phyloP scores from a whole-genome alignment of 2,329 filamentous ascomycete genomes.

The Clarireedia monteithiana region DNA sequence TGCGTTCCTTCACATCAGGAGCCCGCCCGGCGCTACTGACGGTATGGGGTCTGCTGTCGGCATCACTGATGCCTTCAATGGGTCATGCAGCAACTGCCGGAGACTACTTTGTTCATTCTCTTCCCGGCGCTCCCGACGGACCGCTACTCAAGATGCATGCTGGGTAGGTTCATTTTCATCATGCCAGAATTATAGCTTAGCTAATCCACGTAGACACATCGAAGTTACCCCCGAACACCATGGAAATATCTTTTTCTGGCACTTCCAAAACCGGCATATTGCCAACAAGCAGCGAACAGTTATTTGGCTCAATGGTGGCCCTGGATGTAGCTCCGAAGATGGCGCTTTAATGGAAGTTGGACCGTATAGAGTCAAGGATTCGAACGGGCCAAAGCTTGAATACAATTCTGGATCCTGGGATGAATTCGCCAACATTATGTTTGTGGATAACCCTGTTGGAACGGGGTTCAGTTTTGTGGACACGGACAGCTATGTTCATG shows the following conservation, averaged over 20 bases:
- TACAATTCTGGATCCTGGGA: slow-evolving; percentile 97
- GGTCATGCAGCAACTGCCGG: slow-evolving; percentile 50
- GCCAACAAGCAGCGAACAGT: slow-evolving; percentile 85
- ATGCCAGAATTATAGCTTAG: background rate
- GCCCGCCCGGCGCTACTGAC: slow-evolving; percentile 14
- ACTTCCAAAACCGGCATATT: slow-evolving; percentile 92
- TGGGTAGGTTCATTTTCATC: slow-evolving; percentile 54
- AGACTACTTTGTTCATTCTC: slow-evolving; percentile 81
- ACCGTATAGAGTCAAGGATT: slow-evolving; percentile 76
- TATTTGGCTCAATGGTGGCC: slow-evolving; percentile 95
- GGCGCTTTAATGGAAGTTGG: slow-evolving; percentile 85
- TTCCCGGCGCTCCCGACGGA: slow-evolving; percentile 76
- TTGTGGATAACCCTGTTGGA: slow-evolving; percentile 94
- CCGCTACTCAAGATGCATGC: slow-evolving; percentile 93
- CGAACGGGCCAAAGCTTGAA: slow-evolving; percentile 45
- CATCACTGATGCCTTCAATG: slow-evolving; percentile 37
- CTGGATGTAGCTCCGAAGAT: slow-evolving; percentile 95
- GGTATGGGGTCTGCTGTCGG: slow-evolving; percentile 31
- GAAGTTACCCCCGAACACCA: slow-evolving; percentile 79
- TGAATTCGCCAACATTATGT: slow-evolving; percentile 93
- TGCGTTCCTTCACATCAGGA: slow-evolving; percentile 22
- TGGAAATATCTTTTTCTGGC: slow-evolving; percentile 98
- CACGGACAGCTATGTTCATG: slow-evolving; percentile 76
- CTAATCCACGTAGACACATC: slow-evolving; percentile 59
- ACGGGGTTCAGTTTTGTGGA: slow-evolving; percentile 96